Evolutionary conservation across 2,329 filamentous ascomycete genomes (phyloP).

Genomic region (Emergomyces orientalis): DNA sequence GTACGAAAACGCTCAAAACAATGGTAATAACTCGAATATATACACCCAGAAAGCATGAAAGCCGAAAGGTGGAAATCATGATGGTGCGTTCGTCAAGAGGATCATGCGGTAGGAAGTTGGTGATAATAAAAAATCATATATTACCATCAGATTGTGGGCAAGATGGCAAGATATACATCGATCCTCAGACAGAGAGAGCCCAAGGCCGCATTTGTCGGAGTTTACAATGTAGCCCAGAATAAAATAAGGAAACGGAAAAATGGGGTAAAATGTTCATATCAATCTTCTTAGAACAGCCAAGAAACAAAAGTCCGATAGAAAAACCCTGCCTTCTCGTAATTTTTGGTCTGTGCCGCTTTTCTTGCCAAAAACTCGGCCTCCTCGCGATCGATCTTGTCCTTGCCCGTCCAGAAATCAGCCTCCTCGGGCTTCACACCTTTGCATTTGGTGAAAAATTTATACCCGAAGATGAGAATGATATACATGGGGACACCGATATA

Average conservation of each 20-base stretch:
- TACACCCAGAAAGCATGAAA: too few relatives aligned
- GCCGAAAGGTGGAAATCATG: not conserved
- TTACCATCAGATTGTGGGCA: too few relatives aligned
- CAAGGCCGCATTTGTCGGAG: not conserved
- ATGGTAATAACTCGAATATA: too few relatives aligned
- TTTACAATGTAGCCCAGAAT: not conserved
- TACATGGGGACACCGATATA: slow-evolving; percentile 37
- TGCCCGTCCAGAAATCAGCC: slow-evolving; percentile 22
- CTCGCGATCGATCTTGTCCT: slow-evolving; percentile 36
- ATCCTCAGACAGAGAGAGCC: not conserved
- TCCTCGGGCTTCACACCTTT: slow-evolving; percentile 15
- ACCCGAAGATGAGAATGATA: slow-evolving; percentile 30
- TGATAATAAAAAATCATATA: not conserved
- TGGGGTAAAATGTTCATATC: not conserved
- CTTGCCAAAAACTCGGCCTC: slow-evolving; percentile 65
- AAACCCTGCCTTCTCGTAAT: slow-evolving; percentile 33
- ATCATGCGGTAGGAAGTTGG: not conserved
- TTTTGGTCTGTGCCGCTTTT: slow-evolving; percentile 62
- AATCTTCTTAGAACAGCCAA: slow-evolving; percentile 48
- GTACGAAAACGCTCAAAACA: too few relatives aligned
- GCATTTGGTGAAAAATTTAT: slow-evolving; percentile 19
- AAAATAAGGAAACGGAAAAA: too few relatives aligned
- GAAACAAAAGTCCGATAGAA: slow-evolving; percentile 52
- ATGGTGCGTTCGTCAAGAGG: not conserved
- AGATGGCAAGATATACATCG: not conserved